phyloP scores from a whole-genome alignment of 2,329 filamentous ascomycete genomes.

The Pseudogymnoascus sp. region DNA sequence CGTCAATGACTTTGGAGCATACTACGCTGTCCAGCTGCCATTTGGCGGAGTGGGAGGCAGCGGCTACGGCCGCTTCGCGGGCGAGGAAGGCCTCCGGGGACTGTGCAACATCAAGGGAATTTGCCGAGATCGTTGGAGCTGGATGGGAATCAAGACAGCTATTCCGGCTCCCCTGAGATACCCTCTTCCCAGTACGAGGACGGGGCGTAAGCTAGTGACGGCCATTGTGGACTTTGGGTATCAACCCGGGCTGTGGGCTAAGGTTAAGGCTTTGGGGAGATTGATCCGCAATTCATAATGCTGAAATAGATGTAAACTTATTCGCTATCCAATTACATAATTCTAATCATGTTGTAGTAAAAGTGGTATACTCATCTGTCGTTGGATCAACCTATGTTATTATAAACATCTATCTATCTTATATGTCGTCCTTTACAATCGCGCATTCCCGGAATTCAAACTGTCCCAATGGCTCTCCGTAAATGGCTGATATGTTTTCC shows the following conservation, averaged over 20 bases:
- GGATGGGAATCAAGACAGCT: conserved; percentile 57
- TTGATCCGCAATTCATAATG: conserved; percentile 24
- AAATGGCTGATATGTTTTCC: conserved; percentile 52
- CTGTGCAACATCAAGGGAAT: conserved; percentile 84
- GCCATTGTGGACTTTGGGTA: conserved; percentile 56
- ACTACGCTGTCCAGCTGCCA: conserved; percentile 87
- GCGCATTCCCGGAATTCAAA: conserved; percentile 36
- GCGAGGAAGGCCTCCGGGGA: conserved; percentile 74
- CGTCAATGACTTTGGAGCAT: conserved; percentile 90
- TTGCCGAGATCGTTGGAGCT: conserved; percentile 62
- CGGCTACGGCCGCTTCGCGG: conserved; percentile 88
- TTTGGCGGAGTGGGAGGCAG: conserved; percentile 78
- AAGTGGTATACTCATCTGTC: not conserved
- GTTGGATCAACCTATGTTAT: not conserved
- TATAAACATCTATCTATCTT: not conserved
- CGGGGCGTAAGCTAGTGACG: conserved; percentile 56
- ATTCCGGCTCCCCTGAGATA: conserved; percentile 79
- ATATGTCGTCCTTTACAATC: conserved; percentile 29
- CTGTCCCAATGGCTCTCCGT: conserved; percentile 48
- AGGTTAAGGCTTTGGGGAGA: conserved; percentile 23
- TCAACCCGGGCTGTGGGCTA: conserved; percentile 30
- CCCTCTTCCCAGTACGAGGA: conserved; percentile 58
- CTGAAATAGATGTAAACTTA: conserved; percentile 6
- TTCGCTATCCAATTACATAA: conserved; percentile 5
- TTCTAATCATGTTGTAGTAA: not conserved